phyloP scores from a whole-genome alignment of 1,284 basidiomycete species.

The Ganoderma sinense region DNA sequence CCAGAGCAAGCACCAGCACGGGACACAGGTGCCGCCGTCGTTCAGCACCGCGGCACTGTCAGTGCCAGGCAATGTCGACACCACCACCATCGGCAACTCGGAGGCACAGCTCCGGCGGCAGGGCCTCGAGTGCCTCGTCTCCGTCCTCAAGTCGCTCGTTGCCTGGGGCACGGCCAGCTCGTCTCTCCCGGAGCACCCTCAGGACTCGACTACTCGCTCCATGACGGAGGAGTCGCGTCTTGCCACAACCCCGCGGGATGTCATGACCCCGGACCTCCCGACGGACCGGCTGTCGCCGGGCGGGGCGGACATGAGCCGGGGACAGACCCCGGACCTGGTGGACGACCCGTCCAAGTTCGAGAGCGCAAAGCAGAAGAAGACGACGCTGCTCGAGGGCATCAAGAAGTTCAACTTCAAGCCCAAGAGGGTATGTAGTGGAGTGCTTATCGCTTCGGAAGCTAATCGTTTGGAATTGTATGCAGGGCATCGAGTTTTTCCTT shows the following conservation, averaged over 20 bases:
- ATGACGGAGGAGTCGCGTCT: slow-evolving; percentile 57
- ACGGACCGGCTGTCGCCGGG: slow-evolving; percentile 54
- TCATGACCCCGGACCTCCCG: slow-evolving; percentile 60
- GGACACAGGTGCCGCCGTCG: slow-evolving; percentile 60
- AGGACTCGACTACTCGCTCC: slow-evolving; percentile 52
- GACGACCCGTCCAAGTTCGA: slow-evolving; percentile 97
- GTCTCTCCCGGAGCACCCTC: slow-evolving; percentile 50
- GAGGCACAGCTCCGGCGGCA: slow-evolving; percentile 89
- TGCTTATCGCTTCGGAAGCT: neutral
- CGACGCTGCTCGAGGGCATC: slow-evolving; percentile 93
- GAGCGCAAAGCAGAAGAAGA: slow-evolving; percentile 97
- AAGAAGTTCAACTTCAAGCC: slow-evolving; percentile 99
- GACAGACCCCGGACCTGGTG: slow-evolving; percentile 75
- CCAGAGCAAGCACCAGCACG: slow-evolving; percentile 54
- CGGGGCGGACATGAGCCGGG: slow-evolving; percentile 62
- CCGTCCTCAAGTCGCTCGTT: slow-evolving; percentile 88
- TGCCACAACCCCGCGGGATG: slow-evolving; percentile 57
- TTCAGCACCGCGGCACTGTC: slow-evolving; percentile 75
- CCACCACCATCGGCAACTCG: slow-evolving; percentile 70
- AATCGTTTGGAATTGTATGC: neutral
- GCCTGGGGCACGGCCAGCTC: slow-evolving; percentile 80
- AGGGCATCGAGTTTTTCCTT: slow-evolving; percentile 91
- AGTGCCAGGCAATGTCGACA: slow-evolving; percentile 73
- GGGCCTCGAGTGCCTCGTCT: slow-evolving; percentile 89
- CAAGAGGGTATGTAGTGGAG: slow-evolving; percentile 66